Evolutionary conservation across 148 eudicot genomes (phyloP).

Genomic region (Arbutus unedo): DNA sequence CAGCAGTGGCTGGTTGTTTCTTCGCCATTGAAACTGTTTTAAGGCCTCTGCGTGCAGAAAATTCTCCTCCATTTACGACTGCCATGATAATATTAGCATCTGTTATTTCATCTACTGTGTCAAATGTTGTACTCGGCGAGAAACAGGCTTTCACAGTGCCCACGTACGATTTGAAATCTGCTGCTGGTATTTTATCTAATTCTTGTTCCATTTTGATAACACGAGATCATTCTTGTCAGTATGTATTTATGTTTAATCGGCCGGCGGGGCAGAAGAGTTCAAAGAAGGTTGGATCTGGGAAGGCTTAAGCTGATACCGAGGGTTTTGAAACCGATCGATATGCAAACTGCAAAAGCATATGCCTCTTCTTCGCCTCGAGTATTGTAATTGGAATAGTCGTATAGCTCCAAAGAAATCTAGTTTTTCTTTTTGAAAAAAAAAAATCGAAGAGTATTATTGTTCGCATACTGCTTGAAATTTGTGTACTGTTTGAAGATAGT

Average conservation of each 20-base stretch:
- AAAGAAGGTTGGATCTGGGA: no score
- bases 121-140: conserved; percentile 80
- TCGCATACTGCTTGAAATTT: background rate
- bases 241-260: background rate
- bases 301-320: no score
- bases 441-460: background rate
- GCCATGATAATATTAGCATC: conserved; percentile 96
- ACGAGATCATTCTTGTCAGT: background rate
- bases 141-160: conserved; percentile 98
- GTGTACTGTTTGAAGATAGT: background rate
- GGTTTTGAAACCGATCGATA: no score
- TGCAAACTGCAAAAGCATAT: no score
- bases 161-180: conserved; percentile 89
- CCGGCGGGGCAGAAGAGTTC: no score
- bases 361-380: no score
- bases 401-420: no score
- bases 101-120: conserved; percentile 92
- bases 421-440: no score
- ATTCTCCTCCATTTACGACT: conserved; percentile 96
- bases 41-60: conserved; percentile 91
- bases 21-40: conserved; percentile 96
- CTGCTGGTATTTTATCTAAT: conserved; percentile 77
- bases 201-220: conserved; percentile 20
- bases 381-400: no score
- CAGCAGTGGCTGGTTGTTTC: conserved; percentile 97